phyloP scores from a whole-genome alignment of 23 red algal species.

The Gracilaria gracilis region DNA sequence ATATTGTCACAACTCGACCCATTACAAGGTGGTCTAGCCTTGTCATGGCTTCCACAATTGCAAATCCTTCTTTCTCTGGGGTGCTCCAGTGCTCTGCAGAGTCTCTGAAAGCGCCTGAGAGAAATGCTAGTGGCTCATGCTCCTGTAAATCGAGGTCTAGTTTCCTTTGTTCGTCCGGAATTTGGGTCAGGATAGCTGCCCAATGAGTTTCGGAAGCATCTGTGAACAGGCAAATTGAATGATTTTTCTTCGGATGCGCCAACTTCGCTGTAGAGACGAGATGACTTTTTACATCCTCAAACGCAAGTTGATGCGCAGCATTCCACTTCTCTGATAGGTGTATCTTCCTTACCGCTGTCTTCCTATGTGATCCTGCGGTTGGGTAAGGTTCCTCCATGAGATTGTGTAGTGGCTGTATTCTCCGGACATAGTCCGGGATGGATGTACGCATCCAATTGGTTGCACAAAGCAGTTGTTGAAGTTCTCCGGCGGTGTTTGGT shows the following conservation, averaged over 20 bases:
- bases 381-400: slow-evolving; percentile 18
- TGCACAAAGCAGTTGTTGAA: slow-evolving; percentile 49
- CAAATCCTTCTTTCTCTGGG: too few relatives aligned
- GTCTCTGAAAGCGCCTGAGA: slow-evolving; percentile 10
- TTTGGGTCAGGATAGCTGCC: too few relatives aligned
- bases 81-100: too few relatives aligned
- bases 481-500: background rate
- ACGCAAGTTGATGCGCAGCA: background rate
- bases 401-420: slow-evolving; percentile 8
- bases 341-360: background rate
- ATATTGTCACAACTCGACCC: too few relatives aligned
- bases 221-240: slow-evolving; percentile 39
- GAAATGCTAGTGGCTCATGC: slow-evolving; percentile 39
- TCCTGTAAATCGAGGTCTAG: slow-evolving; percentile 10
- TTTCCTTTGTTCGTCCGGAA: slow-evolving; percentile 11
- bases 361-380: background rate
- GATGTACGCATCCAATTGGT: slow-evolving; percentile 44
- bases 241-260: background rate
- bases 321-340: background rate
- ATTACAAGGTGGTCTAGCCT: too few relatives aligned
- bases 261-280: slow-evolving; percentile 15
- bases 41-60: too few relatives aligned
- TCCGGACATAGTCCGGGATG: slow-evolving; percentile 11
- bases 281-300: slow-evolving; percentile 25
- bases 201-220: slow-evolving; percentile 52